phyloP scores from a whole-genome alignment of 1,139 yeast genomes.

The Yamadazyma membranifaciens region DNA sequence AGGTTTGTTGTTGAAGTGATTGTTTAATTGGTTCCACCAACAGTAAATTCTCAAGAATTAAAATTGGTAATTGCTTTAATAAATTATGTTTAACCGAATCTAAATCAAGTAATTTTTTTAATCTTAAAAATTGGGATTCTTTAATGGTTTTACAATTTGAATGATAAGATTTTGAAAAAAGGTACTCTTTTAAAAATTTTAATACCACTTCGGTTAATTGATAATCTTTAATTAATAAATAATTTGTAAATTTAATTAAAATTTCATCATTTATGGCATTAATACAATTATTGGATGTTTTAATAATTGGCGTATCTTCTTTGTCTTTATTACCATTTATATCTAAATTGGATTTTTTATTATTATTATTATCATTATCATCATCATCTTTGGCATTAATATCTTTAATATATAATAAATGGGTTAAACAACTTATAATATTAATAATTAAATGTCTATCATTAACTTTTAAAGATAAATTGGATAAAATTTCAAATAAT shows the following conservation, averaged over 20 bases:
- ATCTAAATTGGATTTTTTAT: slow-evolving; percentile 21
- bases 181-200: slow-evolving; percentile 38
- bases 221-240: slow-evolving; percentile 36
- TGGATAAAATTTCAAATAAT: slow-evolving; percentile 51
- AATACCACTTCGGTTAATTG: slow-evolving; percentile 34
- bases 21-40: slow-evolving; percentile 24
- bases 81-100: slow-evolving; percentile 37
- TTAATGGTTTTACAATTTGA: slow-evolving; percentile 26
- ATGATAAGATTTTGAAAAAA: slow-evolving; percentile 40
- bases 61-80: slow-evolving; percentile 57
- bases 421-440: slow-evolving; percentile 45
- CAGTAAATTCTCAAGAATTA: slow-evolving; percentile 44
- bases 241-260: slow-evolving; percentile 30
- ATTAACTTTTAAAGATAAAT: slow-evolving; percentile 43
- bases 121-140: slow-evolving; percentile 34
- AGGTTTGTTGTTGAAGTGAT: slow-evolving; percentile 25
- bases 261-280: slow-evolving; percentile 36
- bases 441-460: slow-evolving; percentile 55
- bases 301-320: slow-evolving; percentile 15
- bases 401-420: slow-evolving; percentile 37
- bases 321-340: slow-evolving; percentile 17
- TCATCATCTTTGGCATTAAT: slow-evolving; percentile 11
- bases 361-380: slow-evolving; percentile 21
- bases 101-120: slow-evolving; percentile 32
- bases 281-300: slow-evolving; percentile 39